Percentiles rank a stretch among this genome's conserved stretches.
These are phyloP conservation scores for Peronospora belbahrii DNA, from an alignment of 352 stramenopile species.

Conservation along the genomic window DNA sequence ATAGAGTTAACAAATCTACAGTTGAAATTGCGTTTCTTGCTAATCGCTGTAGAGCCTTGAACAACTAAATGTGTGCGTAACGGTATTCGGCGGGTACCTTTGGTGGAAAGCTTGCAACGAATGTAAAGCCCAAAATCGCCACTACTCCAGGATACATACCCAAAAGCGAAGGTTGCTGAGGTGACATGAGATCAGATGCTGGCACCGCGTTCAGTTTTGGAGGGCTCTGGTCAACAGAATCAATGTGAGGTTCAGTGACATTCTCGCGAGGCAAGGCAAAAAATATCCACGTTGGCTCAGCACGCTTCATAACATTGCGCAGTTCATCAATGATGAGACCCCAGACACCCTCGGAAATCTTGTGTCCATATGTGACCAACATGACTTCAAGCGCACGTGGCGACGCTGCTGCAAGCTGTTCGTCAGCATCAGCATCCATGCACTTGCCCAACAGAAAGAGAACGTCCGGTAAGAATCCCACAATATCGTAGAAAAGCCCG, in stretches of 20 bases:
- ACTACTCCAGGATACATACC: conserved; percentile 65
- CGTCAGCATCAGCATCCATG: conserved; percentile 65
- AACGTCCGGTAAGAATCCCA: conserved; percentile 71
- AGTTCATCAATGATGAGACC: conserved; percentile 74
- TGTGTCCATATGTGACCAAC: conserved; percentile 66
- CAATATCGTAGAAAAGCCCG: conserved; percentile 70
- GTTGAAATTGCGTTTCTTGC: conserved; percentile 55
- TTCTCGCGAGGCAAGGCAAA: conserved; percentile 25
- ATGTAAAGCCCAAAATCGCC: conserved; percentile 42
- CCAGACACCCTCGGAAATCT: conserved; percentile 76
- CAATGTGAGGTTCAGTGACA: conserved; percentile 1
- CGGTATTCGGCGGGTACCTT: conserved; percentile 52
- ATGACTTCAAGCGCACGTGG: conserved; percentile 54
- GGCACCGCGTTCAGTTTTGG: conserved; percentile 2
- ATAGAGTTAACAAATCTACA: conserved; percentile 30
- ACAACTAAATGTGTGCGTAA: conserved; percentile 63
- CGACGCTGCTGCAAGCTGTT: conserved; percentile 56
- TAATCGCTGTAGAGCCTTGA: conserved; percentile 50
- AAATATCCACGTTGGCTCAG: conserved; percentile 71
- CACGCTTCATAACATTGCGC: conserved; percentile 63
- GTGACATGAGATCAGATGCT: conserved; percentile 23
- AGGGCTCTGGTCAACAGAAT: conserved; percentile 5
- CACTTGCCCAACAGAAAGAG: conserved; percentile 69
- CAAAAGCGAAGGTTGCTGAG: conserved; percentile 47
- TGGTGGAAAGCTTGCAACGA: conserved; percentile 40